These are phyloP conservation scores for Monosporozyma aquatica DNA, from an alignment of 805 yeast species.

Conservation along the genomic window DNA sequence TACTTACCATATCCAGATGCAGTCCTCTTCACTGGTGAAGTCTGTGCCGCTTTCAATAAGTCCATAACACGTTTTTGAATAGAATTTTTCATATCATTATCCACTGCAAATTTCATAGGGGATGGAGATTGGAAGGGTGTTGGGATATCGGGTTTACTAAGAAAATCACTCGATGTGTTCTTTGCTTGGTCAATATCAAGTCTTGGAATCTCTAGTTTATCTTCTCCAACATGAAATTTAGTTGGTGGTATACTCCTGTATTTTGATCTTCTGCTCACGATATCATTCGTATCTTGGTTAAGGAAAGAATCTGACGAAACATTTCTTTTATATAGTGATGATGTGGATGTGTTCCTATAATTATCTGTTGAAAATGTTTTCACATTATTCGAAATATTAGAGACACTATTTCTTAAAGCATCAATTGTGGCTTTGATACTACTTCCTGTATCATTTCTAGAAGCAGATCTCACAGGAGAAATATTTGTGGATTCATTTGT, in stretches of 20 bases:
- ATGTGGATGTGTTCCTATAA: not conserved
- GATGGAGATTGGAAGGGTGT: constrained; percentile 5
- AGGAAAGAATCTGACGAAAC: constrained; percentile 1
- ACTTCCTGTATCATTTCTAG: constrained; percentile 23
- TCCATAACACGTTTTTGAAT: constrained; percentile 50
- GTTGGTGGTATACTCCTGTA: not conserved
- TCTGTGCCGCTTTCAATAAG: constrained; percentile 32
- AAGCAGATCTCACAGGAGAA: constrained; percentile 14
- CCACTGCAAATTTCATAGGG: constrained; percentile 5
- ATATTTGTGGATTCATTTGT: constrained; percentile 15
- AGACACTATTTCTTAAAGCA: constrained; percentile 12
- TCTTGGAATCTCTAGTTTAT: not conserved
- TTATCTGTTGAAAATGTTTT: constrained; percentile 8
- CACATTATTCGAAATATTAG: constrained; percentile 6
- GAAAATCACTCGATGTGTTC: not conserved
- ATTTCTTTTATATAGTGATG: not conserved
- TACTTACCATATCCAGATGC: constrained; percentile 79
- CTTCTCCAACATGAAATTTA: not conserved
- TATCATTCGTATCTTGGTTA: not conserved
- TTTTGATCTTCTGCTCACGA: not conserved
- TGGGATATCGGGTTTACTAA: not conserved
- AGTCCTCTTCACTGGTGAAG: constrained; percentile 34
- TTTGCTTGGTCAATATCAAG: no score
- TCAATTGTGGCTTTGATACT: constrained; percentile 17
- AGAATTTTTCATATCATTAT: constrained; percentile 22